These are phyloP conservation scores for Bacterosira constricta DNA, from an alignment of 108 stramenopile species.

Conservation along the genomic window DNA sequence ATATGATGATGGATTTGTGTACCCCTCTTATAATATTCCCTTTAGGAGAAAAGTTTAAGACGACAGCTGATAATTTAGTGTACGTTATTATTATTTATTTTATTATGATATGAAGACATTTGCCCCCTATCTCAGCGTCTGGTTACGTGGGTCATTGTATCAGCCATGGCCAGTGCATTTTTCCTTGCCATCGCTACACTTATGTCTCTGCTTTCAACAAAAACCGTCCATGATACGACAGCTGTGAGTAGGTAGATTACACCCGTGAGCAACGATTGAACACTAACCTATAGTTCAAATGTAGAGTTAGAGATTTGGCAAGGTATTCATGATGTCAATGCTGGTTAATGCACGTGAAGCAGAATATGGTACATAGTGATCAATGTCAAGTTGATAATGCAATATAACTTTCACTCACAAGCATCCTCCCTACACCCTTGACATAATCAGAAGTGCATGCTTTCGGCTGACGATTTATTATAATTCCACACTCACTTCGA, in stretches of 20 bases:
- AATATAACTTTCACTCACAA: conserved; percentile 11
- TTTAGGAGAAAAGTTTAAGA: too few relatives aligned
- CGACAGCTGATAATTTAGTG: too few relatives aligned
- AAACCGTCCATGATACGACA: conserved; percentile 20
- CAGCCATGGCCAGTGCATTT: conserved; percentile 15
- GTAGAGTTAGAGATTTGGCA: not conserved
- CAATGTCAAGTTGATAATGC: not conserved
- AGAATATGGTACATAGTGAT: not conserved
- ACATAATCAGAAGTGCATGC: conserved; percentile 23
- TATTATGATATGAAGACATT: too few relatives aligned
- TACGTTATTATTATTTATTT: too few relatives aligned
- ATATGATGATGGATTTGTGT: too few relatives aligned
- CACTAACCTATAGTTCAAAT: too few relatives aligned
- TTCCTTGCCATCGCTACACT: not conserved
- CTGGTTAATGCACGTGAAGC: not conserved
- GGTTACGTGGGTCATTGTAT: not conserved
- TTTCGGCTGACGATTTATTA: conserved; percentile 15
- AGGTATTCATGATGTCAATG: too few relatives aligned
- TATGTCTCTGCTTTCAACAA: conserved; percentile 9
- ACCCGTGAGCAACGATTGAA: conserved; percentile 38
- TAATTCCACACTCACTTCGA: too few relatives aligned
- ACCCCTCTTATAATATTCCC: too few relatives aligned
- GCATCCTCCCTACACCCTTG: conserved; percentile 31
- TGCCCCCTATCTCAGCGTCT: too few relatives aligned
- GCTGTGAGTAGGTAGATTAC: conserved; percentile 37